These are phyloP conservation scores for Ustilago curta DNA, from an alignment of 1,284 basidiomycete genomes.

Conservation along the genomic window DNA sequence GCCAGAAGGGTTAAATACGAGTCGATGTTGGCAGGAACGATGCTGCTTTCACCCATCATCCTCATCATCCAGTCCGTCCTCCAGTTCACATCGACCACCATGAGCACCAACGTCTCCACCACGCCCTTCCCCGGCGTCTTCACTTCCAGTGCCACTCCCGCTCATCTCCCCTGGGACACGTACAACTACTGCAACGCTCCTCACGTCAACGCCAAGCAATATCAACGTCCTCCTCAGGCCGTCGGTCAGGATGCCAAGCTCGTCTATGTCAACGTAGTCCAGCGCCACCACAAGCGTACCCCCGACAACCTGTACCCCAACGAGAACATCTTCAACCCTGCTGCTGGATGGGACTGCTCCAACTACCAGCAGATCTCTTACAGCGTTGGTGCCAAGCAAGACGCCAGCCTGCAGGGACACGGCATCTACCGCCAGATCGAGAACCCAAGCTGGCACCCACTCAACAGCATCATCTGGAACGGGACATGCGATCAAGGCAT, in stretches of 20 bases:
- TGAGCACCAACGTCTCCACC: conserved; percentile 18
- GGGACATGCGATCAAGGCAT: conserved; percentile 75
- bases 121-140: conserved; percentile 34
- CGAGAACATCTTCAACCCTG: conserved; percentile 72
- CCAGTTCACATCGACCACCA: neutral
- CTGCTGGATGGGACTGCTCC: conserved; percentile 49
- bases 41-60: neutral
- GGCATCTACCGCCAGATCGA: conserved; percentile 71
- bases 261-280: conserved; percentile 52
- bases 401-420: conserved; percentile 16
- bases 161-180: conserved; percentile 40
- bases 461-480: conserved; percentile 73
- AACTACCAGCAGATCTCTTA: conserved; percentile 49
- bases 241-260: conserved; percentile 37
- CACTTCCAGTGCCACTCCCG: conserved; percentile 31
- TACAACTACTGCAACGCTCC: conserved; percentile 57
- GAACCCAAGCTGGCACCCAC: conserved; percentile 72
- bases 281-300: conserved; percentile 58
- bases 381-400: conserved; percentile 21
- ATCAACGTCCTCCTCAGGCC: conserved; percentile 31
- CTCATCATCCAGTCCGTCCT: conserved; percentile 1
- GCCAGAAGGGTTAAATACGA: neutral
- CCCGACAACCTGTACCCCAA: conserved; percentile 73
- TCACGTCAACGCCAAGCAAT: conserved; percentile 39
- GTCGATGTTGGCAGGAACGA: neutral